Evolutionary conservation across 805 yeast species (phyloP).

Genomic region (Clavispora carvajalis): DNA sequence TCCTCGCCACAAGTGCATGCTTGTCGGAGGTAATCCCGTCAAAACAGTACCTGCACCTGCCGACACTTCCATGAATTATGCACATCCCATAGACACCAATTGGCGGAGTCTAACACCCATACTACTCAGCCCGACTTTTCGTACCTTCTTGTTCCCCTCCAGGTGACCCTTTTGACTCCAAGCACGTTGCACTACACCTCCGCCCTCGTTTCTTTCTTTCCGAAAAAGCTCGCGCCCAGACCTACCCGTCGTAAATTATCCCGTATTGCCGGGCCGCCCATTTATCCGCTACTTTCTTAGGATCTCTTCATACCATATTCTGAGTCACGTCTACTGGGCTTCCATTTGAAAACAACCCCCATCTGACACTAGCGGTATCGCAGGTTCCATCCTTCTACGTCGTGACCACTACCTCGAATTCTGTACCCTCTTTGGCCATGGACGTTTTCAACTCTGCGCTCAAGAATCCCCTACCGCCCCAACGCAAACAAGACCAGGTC

Average conservation of each 20-base stretch:
- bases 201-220: background rate
- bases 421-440: slow-evolving; percentile 6
- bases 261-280: too few relatives aligned
- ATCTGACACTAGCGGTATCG: too few relatives aligned
- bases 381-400: background rate
- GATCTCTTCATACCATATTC: too few relatives aligned
- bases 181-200: background rate
- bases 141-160: background rate
- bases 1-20: background rate
- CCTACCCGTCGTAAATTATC: too few relatives aligned
- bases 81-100: background rate
- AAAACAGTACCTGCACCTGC: background rate
- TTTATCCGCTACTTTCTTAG: too few relatives aligned
- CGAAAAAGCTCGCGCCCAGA: too few relatives aligned
- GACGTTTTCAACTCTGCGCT: slow-evolving; percentile 25
- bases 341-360: too few relatives aligned
- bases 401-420: background rate
- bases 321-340: too few relatives aligned
- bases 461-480: slow-evolving; percentile 35
- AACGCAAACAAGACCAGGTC: slow-evolving; percentile 14
- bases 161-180: background rate
- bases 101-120: background rate
- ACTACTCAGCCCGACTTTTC: background rate
- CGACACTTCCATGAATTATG: background rate
- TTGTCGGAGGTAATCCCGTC: background rate